Evolutionary conservation across 2,329 filamentous ascomycete genomes (phyloP).

Genomic region (Pseudogymnoascus sp.): DNA sequence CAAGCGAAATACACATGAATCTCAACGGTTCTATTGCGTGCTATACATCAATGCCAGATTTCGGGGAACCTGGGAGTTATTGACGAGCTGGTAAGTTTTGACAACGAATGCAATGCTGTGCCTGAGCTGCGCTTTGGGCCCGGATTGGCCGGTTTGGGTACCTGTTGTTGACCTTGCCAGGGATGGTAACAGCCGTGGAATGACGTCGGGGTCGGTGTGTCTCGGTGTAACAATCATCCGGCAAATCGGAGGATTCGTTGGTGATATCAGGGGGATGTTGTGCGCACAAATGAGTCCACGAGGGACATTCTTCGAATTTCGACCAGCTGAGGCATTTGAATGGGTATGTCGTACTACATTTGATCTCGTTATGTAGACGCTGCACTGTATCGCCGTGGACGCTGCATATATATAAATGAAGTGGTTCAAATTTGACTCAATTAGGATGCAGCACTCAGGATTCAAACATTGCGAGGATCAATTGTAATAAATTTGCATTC

Average conservation of each 20-base stretch:
- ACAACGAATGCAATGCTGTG: not conserved
- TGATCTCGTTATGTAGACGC: not conserved
- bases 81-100: not conserved
- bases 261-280: not conserved
- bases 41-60: not conserved
- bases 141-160: not conserved
- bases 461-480: not conserved
- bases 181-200: not conserved
- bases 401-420: not conserved
- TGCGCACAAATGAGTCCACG: not conserved
- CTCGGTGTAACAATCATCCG: not conserved
- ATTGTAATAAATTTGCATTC: not conserved
- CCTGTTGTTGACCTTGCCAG: not conserved
- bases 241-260: not conserved
- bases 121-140: not conserved
- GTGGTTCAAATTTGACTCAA: not conserved
- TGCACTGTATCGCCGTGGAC: not conserved
- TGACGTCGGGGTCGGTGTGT: not conserved
- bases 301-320: not conserved
- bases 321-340: not conserved
- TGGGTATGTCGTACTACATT: not conserved
- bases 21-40: not conserved
- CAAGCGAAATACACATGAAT: not conserved
- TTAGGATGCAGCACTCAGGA: not conserved
- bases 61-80: not conserved